phyloP scores from a whole-genome alignment of 257 asterid species.

The Eucommia ulmoides region DNA sequence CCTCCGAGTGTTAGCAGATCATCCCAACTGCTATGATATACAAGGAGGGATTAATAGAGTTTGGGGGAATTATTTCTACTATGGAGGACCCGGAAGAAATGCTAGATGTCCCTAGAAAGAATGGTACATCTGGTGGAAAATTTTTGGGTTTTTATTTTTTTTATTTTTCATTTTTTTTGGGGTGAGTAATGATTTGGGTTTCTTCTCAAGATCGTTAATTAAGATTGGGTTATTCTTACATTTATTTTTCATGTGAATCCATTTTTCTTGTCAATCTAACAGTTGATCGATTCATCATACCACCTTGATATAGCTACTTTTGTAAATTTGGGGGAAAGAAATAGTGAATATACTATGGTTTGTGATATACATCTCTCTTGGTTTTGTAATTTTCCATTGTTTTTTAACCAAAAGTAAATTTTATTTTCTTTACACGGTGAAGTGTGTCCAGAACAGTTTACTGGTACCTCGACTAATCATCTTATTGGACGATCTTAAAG shows the following conservation, averaged over 20 bases:
- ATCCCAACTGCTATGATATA: constrained; percentile 67
- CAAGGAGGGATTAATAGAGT: constrained; percentile 72
- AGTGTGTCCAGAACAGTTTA: no score
- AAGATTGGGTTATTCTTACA: neutral
- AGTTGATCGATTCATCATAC: neutral
- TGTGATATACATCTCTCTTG: no score
- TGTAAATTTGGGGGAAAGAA: neutral
- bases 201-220: neutral
- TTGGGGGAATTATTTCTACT: constrained; percentile 87
- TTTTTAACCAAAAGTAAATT: no score
- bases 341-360: neutral
- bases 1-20: constrained; percentile 79
- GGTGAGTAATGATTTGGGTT: no score
- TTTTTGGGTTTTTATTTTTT: no score
- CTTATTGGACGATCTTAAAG: no score
- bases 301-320: neutral
- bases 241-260: neutral
- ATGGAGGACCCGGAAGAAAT: constrained; percentile 92
- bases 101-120: constrained; percentile 47
- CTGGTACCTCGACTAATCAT: no score
- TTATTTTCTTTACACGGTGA: no score
- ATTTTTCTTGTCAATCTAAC: neutral
- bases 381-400: no score
- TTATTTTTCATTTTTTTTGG: no score
- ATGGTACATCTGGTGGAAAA: no score